Percentiles rank a stretch among this genome's conserved stretches.
Conservation (phyloP, 176 grass and related monocot species). For the Bothriochloa decipiens region DNA sequence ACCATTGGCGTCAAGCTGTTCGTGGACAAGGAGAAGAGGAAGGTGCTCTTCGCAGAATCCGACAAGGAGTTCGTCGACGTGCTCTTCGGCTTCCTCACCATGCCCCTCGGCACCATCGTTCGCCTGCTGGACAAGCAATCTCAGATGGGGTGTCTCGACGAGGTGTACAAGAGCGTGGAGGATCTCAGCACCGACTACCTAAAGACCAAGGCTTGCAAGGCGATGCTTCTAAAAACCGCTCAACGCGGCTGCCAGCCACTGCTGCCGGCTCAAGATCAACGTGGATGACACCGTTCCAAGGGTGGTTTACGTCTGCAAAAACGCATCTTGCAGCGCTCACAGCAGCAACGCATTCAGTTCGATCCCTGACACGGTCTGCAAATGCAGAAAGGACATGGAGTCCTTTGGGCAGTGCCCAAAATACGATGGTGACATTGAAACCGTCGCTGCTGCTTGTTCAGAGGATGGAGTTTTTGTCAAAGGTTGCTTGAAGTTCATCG, state of each 20-base stretch:
- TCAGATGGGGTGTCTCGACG: slow-evolving; percentile 35
- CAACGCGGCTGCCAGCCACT: background rate
- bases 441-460: background rate
- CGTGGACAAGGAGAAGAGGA: slow-evolving; percentile 41
- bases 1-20: slow-evolving; percentile 39
- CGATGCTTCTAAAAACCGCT: slow-evolving; percentile 36
- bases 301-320: background rate
- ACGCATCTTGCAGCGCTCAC: background rate
- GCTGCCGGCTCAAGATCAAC: background rate
- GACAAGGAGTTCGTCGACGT: slow-evolving; percentile 52
- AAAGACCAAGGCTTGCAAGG: slow-evolving; percentile 31
- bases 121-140: slow-evolving; percentile 44
- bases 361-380: background rate
- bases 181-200: background rate
- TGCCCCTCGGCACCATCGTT: slow-evolving; percentile 52
- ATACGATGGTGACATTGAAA: background rate
- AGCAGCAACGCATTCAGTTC: background rate
- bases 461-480: slow-evolving; percentile 39
- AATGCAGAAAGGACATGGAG: background rate
- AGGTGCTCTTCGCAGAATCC: slow-evolving; percentile 47
- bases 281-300: background rate
- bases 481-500: slow-evolving; percentile 21
- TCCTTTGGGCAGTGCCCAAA: background rate
- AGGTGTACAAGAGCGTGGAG: slow-evolving; percentile 45
- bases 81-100: slow-evolving; percentile 63